Evolutionary conservation across 2,329 filamentous ascomycete genomes (phyloP).

Genomic region (Xylariaceae sp.): DNA sequence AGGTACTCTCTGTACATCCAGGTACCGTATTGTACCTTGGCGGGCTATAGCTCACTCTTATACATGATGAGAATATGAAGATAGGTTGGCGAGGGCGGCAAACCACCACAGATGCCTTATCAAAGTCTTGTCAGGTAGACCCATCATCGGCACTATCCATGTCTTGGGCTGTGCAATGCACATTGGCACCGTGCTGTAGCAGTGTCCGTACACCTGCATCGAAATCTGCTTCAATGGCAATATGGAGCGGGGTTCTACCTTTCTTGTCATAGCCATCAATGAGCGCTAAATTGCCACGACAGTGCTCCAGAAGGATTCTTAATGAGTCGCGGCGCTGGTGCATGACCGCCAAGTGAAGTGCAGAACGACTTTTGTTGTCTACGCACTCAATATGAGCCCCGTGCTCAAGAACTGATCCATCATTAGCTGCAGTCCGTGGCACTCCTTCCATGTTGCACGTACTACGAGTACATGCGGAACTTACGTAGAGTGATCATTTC

Average conservation of each 20-base stretch:
- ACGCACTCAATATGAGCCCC: neutral
- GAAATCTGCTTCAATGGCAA: slow-evolving; percentile 2
- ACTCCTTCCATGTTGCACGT: no score
- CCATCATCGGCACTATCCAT: no score
- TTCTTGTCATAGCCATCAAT: slow-evolving; percentile 1
- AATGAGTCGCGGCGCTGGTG: slow-evolving; percentile 1
- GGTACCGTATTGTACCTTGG: no score
- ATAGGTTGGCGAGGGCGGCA: no score
- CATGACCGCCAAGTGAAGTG: neutral
- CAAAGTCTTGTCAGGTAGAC: no score
- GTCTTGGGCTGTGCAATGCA: no score
- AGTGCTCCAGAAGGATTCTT: neutral
- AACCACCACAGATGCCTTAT: no score
- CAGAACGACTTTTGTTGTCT: slow-evolving; percentile 1
- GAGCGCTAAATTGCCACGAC: neutral
- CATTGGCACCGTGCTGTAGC: slow-evolving; percentile 1
- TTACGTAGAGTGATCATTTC: neutral
- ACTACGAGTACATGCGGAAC: no score
- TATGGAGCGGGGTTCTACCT: slow-evolving; percentile 3
- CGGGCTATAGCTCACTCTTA: no score
- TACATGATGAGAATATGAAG: no score
- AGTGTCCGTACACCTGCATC: slow-evolving; percentile 2
- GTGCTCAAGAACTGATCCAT: neutral
- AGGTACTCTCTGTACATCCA: no score
- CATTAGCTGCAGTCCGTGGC: no score